Evolutionary conservation across 495 filamentous ascomycete species (phyloP), one percentile per base, ranked within the genome.

Genomic region (Parachaetomium inaequale): DNA sequence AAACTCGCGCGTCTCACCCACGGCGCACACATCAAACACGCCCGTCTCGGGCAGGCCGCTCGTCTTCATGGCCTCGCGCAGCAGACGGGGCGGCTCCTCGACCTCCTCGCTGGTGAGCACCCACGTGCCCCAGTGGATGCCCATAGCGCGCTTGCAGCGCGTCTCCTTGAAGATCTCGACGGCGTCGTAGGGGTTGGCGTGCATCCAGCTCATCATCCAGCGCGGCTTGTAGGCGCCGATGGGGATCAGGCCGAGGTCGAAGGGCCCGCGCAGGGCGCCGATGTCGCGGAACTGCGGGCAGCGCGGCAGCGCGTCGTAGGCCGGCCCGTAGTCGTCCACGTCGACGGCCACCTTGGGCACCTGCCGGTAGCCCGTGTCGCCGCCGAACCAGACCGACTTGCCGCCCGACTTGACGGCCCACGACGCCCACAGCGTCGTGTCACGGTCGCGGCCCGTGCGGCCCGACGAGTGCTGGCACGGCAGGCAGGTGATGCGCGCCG

Each of bases 101-200:
- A 94, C 86, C 66, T 91, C 88, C 74, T 98, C 93, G 61, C 85
- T 82, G 0, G 93, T 96, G 63, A 98, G 72, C 8, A 91, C 87
- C 92, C 93, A 97, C 0, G 92, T 92, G 19, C 85, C 93, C 93
- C 93, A 98, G 69, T 98, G 93, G 63, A 98, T 96, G 15, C 82
- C 93, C 78, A 98, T 82, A 19, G 93, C 93, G 49, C 77, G 80
- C 70, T 86, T 82, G 76, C 94, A 98, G 63, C 84, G 84, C 19
- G 91, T 96, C 64, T 97, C 94, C 36, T 78, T 73, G 77, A 96
- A 96, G 63, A 98, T 98, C 62, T 92, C 88, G 52, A 96, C 93
- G 0, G 86, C 81, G 71, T 98, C 94, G 60, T 84, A 88, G 1
- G 94, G 94, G 74, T 96, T 89, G 8, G 89, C 90, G 73, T 98